Conservation (phyloP, 176 grass and related monocot species). For the Triticum urartu region DNA sequence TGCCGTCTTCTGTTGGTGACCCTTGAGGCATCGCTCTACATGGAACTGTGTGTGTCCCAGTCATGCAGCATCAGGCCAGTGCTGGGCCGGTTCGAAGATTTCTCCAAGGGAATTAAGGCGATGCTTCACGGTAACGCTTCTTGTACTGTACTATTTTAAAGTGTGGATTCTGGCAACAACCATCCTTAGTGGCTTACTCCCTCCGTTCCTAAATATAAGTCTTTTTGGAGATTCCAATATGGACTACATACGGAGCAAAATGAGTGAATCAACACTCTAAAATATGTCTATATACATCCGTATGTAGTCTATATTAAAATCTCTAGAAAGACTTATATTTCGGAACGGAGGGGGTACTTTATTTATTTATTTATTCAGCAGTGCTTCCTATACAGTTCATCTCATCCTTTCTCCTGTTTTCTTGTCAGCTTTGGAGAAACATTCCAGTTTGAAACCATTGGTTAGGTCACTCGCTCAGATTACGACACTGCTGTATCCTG, state of each 20-base stretch:
- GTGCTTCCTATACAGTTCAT: background rate
- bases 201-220: no score
- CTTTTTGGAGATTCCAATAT: no score
- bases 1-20: conserved; percentile 61
- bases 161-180: background rate
- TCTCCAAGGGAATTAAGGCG: conserved; percentile 74
- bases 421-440: conserved; percentile 53
- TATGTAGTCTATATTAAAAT: no score
- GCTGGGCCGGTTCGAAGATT: conserved; percentile 78
- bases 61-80: conserved; percentile 85
- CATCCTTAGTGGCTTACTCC: no score
- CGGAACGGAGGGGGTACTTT: no score
- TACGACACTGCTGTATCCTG: conserved; percentile 53
- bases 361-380: background rate
- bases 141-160: background rate
- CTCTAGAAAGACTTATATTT: no score
- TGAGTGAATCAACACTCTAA: no score
- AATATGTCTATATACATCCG: no score
- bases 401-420: background rate
- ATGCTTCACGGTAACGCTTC: conserved; percentile 67
- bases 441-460: conserved; percentile 50
- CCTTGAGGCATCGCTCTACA: conserved; percentile 77
- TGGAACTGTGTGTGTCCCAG: conserved; percentile 83
- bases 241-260: no score
- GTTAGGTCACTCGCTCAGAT: conserved; percentile 55